Evolutionary conservation across 2,329 filamentous ascomycete species (phyloP), one percentile per base, ranked within the genome.

Genomic region (Aspergillus hortae): DNA sequence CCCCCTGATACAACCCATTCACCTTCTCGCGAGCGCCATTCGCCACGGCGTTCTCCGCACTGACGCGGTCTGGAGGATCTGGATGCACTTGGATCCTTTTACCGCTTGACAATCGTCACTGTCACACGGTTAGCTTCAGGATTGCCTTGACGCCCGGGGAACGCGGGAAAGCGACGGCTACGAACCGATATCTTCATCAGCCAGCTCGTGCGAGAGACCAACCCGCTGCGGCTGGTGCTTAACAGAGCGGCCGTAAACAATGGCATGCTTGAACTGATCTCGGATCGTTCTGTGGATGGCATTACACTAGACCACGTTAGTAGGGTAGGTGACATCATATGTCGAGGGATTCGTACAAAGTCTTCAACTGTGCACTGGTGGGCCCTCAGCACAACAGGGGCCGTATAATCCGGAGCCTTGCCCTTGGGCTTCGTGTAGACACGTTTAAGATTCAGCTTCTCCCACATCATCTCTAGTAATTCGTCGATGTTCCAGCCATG

Each of bases 371-470:
- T 97, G 72, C 88, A 95, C 61, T 86, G 87, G 48, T 80, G 85
- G 58, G 88, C 83, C 65, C 89, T 86, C 60, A 99, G 79, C 64
- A 99, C 94, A 35, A 99, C 94, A 46, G 94, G 94, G 48, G 88
- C 79, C 53, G 86, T 85, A 75, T 99, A 99, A 74, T 99, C 94
- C 14, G 94, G 94, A 73, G 90, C 80, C 71, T 87, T 90, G 57
- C 94, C 94, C 79, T 99, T 97, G 55, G 94, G 94, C 77, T 99
- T 99, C 52, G 94, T 99, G 77, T 99, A 99, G 43, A 99, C 88
- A 64, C 94, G 84, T 63, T 90, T 86, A 55, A 99, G 81, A 66
- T 88, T 90, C 63, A 99, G 82, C 74, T 95, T 96, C 52, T 96
- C 92, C 94, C 94, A 97, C 94, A 97, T 97, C 71, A 88, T 85